A percentile compares a stretch with the other conserved stretches of the same genome.
Conservation (phyloP, 768 basidiomycete species). For the Chalciporus pseudorubinellus region DNA sequence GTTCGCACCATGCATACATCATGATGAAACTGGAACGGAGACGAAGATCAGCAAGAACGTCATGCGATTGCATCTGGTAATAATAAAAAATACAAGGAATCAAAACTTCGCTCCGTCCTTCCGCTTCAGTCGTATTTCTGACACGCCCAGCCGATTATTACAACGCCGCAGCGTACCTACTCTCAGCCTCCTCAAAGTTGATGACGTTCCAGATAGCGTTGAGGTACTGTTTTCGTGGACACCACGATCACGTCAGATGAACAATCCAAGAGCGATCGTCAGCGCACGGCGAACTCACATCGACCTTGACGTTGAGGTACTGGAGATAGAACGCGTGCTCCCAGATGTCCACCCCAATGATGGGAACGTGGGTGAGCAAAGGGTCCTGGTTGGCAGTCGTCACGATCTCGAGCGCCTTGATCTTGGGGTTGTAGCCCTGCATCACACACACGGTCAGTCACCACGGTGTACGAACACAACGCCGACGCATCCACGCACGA, state of each 20-base stretch:
- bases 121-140: neutral
- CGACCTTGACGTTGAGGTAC: conserved; percentile 92
- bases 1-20: no score
- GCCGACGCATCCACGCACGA: conserved; percentile 56
- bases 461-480: no score
- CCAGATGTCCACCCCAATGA: conserved; percentile 95
- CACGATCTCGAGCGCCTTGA: conserved; percentile 74
- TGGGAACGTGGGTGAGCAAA: conserved; percentile 66
- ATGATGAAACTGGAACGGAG: no score
- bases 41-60: neutral
- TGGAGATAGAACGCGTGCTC: conserved; percentile 97
- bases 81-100: conserved; percentile 1
- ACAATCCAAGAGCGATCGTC: no score
- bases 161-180: conserved; percentile 47
- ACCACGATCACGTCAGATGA: no score
- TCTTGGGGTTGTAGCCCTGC: conserved; percentile 67
- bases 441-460: conserved; percentile 1
- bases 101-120: neutral
- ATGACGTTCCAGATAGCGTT: conserved; percentile 72
- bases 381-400: conserved; percentile 98
- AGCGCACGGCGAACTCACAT: conserved; percentile 63
- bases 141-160: conserved; percentile 37
- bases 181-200: conserved; percentile 74
- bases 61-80: neutral
- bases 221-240: conserved; percentile 62